A percentile compares a stretch with the other conserved stretches of the same genome.
Conservation (phyloP, 78 protist genomes). For the Speleostelium caveatum region DNA sequence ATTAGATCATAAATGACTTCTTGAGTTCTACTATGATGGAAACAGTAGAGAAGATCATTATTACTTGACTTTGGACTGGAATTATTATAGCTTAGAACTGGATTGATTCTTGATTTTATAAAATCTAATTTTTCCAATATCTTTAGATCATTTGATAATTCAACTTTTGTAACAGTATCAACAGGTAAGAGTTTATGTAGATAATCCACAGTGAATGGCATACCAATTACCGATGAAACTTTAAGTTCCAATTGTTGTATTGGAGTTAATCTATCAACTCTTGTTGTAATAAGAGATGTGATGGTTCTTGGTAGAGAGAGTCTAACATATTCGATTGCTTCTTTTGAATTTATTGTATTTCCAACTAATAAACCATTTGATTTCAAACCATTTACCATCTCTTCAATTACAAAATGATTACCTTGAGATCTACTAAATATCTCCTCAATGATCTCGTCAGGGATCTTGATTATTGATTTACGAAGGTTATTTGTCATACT, state of each 20-base stretch:
- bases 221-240: conserved; percentile 79
- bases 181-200: conserved; percentile 23
- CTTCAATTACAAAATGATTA: conserved; percentile 73
- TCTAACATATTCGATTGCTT: conserved; percentile 38
- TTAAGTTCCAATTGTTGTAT: conserved; percentile 74
- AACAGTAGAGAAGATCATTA: conserved; percentile 18
- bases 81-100: background rate
- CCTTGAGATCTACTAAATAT: conserved; percentile 71
- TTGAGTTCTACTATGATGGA: conserved; percentile 54
- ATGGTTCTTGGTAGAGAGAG: conserved; percentile 63
- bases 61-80: background rate
- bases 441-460: conserved; percentile 71
- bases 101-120: conserved; percentile 1
- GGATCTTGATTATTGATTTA: no score
- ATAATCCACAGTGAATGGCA: conserved; percentile 39
- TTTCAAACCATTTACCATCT: conserved; percentile 51
- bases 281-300: conserved; percentile 70
- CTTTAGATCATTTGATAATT: conserved; percentile 13
- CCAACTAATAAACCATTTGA: background rate
- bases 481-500: background rate
- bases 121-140: conserved; percentile 30
- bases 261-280: conserved; percentile 69
- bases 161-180: conserved; percentile 27
- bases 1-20: conserved; percentile 80
- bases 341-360: conserved; percentile 12